Evolutionary conservation across 75 land plant species (phyloP), one percentile per base, ranked within the genome.

Genomic region (Gnetum montanum): DNA sequence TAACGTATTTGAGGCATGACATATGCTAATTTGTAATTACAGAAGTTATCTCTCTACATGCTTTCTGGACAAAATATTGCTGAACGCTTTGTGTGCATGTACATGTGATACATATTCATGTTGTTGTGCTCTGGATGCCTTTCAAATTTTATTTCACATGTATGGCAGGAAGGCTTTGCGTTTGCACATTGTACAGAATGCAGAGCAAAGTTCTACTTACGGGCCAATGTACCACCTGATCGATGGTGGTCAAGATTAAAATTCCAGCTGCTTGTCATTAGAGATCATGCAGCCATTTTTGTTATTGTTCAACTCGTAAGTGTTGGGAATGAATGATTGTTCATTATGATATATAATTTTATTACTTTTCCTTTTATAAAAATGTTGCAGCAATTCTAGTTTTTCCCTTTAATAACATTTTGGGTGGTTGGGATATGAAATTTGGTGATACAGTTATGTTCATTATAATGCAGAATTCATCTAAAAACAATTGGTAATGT

Each of bases 151-250:
- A n/a, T n/a, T n/a, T n/a, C n/a, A n/a, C n/a, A n/a, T n/a, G n/a
- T n/a, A n/a, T 49, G 26, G 27, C 85, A 91, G 97, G 97, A 91
- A 68, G 97, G 97, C 18, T 86, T 81, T 86, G 97, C 97, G 38
- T 91, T 91, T 72, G 61, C 97, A 48, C 97, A 83, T 60, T 91
- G 97, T 71, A 86, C 97, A 58, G 97, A 91, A 57, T 91, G 97
- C 73, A 69, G 84, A 55, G 82, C 88, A 20, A 18, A 65, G 49
- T 91, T 91, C 40, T 48, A 73, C 52, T 73, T 91, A 57, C 82
- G 92, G 24, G 88, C 97, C 50, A 91, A 91, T 78, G 80, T 86
- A 23, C 92, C 97, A 18, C 66, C 88, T 31, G 92, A 91, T 64
- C 84, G 97, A 54, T 83, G 85, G 84, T 91, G 97, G 92, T 61